phyloP scores from a whole-genome alignment of 2,329 filamentous ascomycete genomes.

The Aotearoamyces nothofagi region DNA sequence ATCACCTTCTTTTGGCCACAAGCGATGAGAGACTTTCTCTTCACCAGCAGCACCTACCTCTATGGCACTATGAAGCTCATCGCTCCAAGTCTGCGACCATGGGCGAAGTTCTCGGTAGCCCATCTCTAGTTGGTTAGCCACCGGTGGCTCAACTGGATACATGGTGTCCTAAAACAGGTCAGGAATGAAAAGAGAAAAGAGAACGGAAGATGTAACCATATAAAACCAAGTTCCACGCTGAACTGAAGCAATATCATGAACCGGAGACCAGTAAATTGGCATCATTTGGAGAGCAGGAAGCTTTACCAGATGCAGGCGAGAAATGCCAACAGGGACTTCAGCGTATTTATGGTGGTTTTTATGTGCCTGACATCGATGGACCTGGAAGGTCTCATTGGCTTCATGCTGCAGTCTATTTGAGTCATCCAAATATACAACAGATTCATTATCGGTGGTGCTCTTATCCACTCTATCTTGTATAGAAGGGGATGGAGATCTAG shows the following conservation, averaged over 20 bases:
- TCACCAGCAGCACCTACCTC: conserved; percentile 83
- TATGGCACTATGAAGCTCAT: conserved; percentile 79
- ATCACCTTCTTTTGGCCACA: conserved; percentile 54
- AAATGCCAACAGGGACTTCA: conserved; percentile 73
- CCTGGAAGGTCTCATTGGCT: conserved; percentile 8
- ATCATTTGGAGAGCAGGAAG: conserved; percentile 78
- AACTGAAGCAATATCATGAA: conserved; percentile 76
- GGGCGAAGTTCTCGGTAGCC: conserved; percentile 76
- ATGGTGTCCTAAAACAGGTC: conserved; percentile 91
- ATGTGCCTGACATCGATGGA: conserved; percentile 14
- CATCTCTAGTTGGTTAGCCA: conserved; percentile 86
- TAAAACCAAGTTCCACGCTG: conserved; percentile 94
- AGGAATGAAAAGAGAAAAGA: no score
- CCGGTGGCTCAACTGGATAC: conserved; percentile 68
- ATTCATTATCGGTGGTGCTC: no score
- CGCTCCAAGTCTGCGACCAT: conserved; percentile 84
- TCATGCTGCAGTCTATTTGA: no score
- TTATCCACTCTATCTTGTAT: no score
- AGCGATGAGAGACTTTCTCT: conserved; percentile 65
- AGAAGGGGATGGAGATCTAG: no score
- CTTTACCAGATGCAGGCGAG: conserved; percentile 77
- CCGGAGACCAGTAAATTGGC: conserved; percentile 93
- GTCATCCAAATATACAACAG: no score
- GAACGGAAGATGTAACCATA: no score
- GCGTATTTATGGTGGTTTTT: conserved; percentile 15